Evolutionary conservation across 1,139 yeast genomes (phyloP).

Genomic region (Pneumocystis sp.): DNA sequence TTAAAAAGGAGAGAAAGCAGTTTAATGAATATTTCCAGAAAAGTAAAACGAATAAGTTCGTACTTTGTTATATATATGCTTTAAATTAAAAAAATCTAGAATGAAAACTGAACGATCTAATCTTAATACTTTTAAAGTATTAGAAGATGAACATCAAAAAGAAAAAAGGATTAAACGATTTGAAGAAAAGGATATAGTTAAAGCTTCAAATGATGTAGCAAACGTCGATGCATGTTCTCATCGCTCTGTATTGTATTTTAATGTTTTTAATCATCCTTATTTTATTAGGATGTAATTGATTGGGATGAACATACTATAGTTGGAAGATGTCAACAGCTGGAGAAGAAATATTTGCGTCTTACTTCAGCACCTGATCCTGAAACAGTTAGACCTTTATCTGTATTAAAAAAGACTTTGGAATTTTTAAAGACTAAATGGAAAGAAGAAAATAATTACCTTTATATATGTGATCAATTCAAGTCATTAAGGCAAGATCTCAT

Average conservation of each 20-base stretch:
- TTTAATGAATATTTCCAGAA: slow-evolving; percentile 4
- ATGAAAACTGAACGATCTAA: slow-evolving; percentile 2
- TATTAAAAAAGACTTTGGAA: slow-evolving; percentile 45
- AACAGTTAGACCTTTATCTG: slow-evolving; percentile 55
- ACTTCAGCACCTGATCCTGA: slow-evolving; percentile 88
- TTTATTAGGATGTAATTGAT: slow-evolving; percentile 7
- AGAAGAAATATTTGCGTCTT: slow-evolving; percentile 63
- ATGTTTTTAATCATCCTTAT: slow-evolving; percentile 1
- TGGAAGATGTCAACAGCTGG: slow-evolving; percentile 53
- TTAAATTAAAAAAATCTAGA: not conserved
- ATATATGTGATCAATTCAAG: slow-evolving; percentile 77
- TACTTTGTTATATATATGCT: not conserved
- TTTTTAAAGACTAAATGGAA: slow-evolving; percentile 42
- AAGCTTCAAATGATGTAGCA: not conserved
- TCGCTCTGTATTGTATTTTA: slow-evolving; percentile 6
- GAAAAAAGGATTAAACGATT: slow-evolving; percentile 28
- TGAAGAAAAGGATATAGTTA: slow-evolving; percentile 23
- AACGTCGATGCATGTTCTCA: slow-evolving; percentile 2
- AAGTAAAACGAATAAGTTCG: not conserved
- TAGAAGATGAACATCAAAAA: slow-evolving; percentile 10
- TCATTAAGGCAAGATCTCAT: slow-evolving; percentile 85
- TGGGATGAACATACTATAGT: slow-evolving; percentile 29
- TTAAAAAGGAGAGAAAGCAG: slow-evolving; percentile 7
- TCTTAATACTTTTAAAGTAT: slow-evolving; percentile 4
- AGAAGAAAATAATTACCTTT: slow-evolving; percentile 46